phyloP scores from a whole-genome alignment of 305 asterid genomes.

The Striga hermonthica region DNA sequence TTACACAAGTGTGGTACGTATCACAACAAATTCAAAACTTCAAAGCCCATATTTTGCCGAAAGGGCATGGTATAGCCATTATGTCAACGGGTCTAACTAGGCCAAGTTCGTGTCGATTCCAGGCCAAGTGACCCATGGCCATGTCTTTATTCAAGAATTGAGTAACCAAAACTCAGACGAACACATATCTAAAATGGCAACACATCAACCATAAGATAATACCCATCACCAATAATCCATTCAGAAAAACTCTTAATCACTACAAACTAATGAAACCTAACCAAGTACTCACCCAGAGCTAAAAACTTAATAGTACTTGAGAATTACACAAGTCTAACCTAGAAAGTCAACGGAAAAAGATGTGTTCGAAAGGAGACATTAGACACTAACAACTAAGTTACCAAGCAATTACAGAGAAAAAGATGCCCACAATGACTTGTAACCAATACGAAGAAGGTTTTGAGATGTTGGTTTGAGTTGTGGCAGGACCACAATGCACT shows the following conservation, averaged over 20 bases:
- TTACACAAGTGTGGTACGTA: too few relatives aligned
- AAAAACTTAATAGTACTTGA: not conserved
- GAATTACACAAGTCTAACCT: not conserved
- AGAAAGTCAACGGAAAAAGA: not conserved
- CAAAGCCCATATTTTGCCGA: too few relatives aligned
- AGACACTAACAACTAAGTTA: constrained; percentile 2
- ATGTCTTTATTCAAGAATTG: too few relatives aligned
- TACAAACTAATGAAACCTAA: not conserved
- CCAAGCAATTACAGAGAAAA: not conserved
- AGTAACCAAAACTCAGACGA: too few relatives aligned
- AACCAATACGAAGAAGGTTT: not conserved
- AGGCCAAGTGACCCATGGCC: too few relatives aligned
- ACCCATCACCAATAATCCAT: not conserved
- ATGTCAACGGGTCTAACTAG: too few relatives aligned
- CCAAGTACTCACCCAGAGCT: not conserved
- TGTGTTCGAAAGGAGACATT: not conserved
- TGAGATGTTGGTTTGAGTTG: constrained; percentile 27
- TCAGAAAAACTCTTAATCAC: not conserved
- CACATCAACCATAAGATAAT: not conserved
- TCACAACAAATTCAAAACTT: too few relatives aligned
- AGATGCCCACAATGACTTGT: not conserved
- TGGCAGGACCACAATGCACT: constrained; percentile 10
- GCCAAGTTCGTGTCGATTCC: too few relatives aligned
- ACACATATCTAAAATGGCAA: not conserved
- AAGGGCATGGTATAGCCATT: too few relatives aligned